phyloP scores from a whole-genome alignment of 495 filamentous ascomycete species.

The Xylaria scruposa region DNA sequence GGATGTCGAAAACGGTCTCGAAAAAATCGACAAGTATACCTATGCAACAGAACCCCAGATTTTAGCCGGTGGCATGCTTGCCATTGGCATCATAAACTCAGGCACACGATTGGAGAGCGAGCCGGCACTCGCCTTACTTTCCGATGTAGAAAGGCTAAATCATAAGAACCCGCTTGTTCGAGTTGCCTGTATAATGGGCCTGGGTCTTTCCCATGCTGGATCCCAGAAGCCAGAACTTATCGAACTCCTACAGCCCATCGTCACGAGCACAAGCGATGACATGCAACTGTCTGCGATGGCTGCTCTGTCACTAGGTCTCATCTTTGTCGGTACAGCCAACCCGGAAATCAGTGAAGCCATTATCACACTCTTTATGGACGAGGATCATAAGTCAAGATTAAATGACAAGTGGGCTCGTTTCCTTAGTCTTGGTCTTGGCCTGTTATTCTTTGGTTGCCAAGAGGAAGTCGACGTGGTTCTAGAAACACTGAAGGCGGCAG shows the following conservation, averaged over 20 bases:
- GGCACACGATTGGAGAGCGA: conserved; percentile 87
- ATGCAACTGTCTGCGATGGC: conserved; percentile 98
- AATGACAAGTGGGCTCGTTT: conserved; percentile 99
- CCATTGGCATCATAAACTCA: conserved; percentile 91
- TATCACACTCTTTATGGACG: conserved; percentile 87
- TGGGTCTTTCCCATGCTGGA: conserved; percentile 92
- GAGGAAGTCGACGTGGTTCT: conserved; percentile 96
- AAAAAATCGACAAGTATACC: conserved; percentile 92
- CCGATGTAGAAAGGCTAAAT: conserved; percentile 75
- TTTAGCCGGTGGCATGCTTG: conserved; percentile 86
- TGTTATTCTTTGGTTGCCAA: conserved; percentile 94
- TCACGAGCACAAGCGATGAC: conserved; percentile 78
- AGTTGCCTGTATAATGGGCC: conserved; percentile 89
- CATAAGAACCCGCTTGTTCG: conserved; percentile 77
- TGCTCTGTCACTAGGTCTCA: conserved; percentile 85
- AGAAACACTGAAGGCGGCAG: conserved; percentile 92
- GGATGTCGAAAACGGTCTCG: conserved; percentile 87
- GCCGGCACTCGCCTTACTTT: conserved; percentile 83
- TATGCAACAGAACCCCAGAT: conserved; percentile 84
- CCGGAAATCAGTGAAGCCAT: conserved; percentile 88
- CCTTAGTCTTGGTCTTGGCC: conserved; percentile 89
- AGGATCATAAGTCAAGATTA: conserved; percentile 82
- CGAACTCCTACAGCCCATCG: conserved; percentile 81
- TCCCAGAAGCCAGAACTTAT: conserved; percentile 86
- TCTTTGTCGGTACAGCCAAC: conserved; percentile 92